Conservation (phyloP, 208 protist species). For the Naegleria fowleri region DNA sequence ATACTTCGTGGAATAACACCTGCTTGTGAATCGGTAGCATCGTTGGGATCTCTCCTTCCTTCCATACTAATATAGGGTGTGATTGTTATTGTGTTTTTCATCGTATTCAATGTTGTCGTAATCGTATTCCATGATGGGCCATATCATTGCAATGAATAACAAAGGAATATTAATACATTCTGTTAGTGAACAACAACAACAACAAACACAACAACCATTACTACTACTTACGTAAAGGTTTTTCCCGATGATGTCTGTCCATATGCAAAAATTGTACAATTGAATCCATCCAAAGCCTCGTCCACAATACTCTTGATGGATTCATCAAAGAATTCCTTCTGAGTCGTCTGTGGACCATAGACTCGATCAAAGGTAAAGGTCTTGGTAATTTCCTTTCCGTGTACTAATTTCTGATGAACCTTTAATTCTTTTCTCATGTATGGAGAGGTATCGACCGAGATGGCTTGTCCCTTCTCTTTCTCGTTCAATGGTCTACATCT, state of each 20-base stretch:
- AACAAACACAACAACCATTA: no score
- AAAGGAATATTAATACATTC: no score
- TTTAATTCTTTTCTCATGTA: background rate
- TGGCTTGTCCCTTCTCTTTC: background rate
- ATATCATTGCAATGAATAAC: no score
- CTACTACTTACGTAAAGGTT: slow-evolving; percentile 44
- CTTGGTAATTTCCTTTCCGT: slow-evolving; percentile 30
- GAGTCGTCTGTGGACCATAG: slow-evolving; percentile 30
- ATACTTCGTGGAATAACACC: slow-evolving; percentile 51
- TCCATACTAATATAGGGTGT: background rate
- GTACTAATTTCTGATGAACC: slow-evolving; percentile 4
- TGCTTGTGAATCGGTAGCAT: background rate
- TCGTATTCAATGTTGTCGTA: no score
- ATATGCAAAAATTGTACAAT: slow-evolving; percentile 52
- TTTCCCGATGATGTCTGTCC: slow-evolving; percentile 47
- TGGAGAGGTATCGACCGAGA: background rate
- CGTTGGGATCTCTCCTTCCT: background rate
- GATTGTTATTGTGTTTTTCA: no score
- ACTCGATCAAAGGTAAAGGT: slow-evolving; percentile 38
- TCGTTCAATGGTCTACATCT: slow-evolving; percentile 27
- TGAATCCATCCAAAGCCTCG: slow-evolving; percentile 47
- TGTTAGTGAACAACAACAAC: no score
- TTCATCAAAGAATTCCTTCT: slow-evolving; percentile 43
- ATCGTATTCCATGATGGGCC: no score
- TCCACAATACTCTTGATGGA: slow-evolving; percentile 41